Evolutionary conservation across 257 asterid genomes (phyloP), one percentile per base, ranked within the genome.

Genomic region (Solanum infundibuliforme): DNA sequence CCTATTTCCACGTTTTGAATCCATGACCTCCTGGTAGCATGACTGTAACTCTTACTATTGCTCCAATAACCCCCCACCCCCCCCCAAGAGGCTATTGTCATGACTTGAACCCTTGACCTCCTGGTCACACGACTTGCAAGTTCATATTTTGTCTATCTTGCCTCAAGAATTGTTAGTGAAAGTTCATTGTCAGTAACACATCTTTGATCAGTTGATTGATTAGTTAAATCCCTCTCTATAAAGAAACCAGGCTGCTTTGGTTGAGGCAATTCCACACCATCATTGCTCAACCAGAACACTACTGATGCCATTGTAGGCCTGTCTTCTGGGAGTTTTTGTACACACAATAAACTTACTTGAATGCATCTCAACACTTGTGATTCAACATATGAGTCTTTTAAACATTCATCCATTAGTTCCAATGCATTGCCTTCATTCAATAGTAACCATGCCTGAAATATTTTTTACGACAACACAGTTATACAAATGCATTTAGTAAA

Each of bases 241-340:
- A 83, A 87, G 65, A 90, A 90, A 20, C 91, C 92, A 41, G 92
- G 93, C 86, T 86, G 87, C 21, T 89, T 90, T 21, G 92, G 89
- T n/a, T 69, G 85, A 79, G 90, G 90, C 66, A 88, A 66, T 27
- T 48, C 62, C 38, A 83, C 62, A 32, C 13, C 88, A 12, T 88
- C 91, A 48, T 87, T 88, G 87, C 90, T 72, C 25, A 91, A 86
- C 92, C 88, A 89, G 83, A 62, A 31, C 3, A 90, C 79, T 20
- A 88, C 84, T 12, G 87, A 87, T 60, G 86, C 52, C 91, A 91
- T 82, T 5, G 82, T 87, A 36, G 93, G 92, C 65, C 93, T 87
- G 27, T 91, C 91, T 3, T 87, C 88, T 1, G 88, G 58, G 12
- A 79, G 58, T 23, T 86, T 87, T 11, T 88, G 92, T 7, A 87